Percentiles rank a stretch among this genome's conserved stretches.
phyloP scores from a whole-genome alignment of 306 rosid genomes.

The Cicer bijugum region DNA sequence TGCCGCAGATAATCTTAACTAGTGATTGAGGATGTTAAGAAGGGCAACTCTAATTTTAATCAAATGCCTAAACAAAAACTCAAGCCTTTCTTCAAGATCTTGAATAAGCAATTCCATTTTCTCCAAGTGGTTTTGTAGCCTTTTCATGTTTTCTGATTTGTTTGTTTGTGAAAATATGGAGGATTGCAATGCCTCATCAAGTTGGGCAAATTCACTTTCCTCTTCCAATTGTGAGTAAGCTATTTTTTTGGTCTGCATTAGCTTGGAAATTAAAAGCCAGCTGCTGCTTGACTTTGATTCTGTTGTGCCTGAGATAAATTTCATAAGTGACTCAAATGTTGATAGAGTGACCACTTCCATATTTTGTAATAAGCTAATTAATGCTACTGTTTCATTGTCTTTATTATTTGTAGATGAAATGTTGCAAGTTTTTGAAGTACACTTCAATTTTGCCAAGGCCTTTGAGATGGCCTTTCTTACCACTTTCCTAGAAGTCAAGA shows the following conservation, averaged over 20 bases:
- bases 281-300: slow-evolving; percentile 40
- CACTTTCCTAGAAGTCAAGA: slow-evolving; percentile 42
- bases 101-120: slow-evolving; percentile 39
- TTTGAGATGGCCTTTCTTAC: not conserved
- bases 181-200: slow-evolving; percentile 40
- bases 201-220: slow-evolving; percentile 38
- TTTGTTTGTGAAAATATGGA: not conserved
- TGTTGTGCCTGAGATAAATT: slow-evolving; percentile 36
- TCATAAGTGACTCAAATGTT: slow-evolving; percentile 22
- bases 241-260: slow-evolving; percentile 31
- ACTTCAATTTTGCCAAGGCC: slow-evolving; percentile 38
- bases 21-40: slow-evolving; percentile 51
- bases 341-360: slow-evolving; percentile 39
- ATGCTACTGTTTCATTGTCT: slow-evolving; percentile 12
- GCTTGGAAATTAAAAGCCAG: slow-evolving; percentile 46
- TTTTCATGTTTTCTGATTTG: slow-evolving; percentile 23
- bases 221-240: slow-evolving; percentile 22
- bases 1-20: slow-evolving; percentile 37
- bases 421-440: slow-evolving; percentile 12
- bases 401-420: not conserved
- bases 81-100: slow-evolving; percentile 52
- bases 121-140: slow-evolving; percentile 41
- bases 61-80: slow-evolving; percentile 47
- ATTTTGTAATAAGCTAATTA: slow-evolving; percentile 16
- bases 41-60: slow-evolving; percentile 51